These are phyloP conservation scores for Drechslera avenae DNA, from an alignment of 2,329 filamentous ascomycete species.

Conservation along the genomic window DNA sequence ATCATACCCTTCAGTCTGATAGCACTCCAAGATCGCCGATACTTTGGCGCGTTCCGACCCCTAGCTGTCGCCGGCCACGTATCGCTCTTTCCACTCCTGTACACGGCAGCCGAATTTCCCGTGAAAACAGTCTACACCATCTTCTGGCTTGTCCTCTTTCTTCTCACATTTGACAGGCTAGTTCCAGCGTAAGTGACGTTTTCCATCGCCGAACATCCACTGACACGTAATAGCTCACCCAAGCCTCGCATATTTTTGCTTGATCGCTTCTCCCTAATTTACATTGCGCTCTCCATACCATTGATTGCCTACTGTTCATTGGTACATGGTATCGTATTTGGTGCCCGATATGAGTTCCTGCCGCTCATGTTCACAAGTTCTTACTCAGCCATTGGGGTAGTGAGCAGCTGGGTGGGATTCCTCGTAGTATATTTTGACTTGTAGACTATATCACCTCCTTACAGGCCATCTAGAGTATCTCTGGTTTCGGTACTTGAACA, in stretches of 20 bases:
- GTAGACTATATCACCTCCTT: conserved; percentile 14
- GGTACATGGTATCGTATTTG: conserved; percentile 82
- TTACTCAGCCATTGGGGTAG: conserved; percentile 91
- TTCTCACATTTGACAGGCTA: conserved; percentile 83
- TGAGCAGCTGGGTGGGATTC: conserved; percentile 94
- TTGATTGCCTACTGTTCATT: conserved; percentile 88
- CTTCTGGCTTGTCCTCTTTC: conserved; percentile 85
- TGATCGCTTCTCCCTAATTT: conserved; percentile 87
- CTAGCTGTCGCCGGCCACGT: conserved; percentile 93
- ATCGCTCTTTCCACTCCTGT: conserved; percentile 90
- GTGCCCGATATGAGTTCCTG: conserved; percentile 81
- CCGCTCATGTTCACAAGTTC: conserved; percentile 97
- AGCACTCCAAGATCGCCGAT: conserved; percentile 84
- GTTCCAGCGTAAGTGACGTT: conserved; percentile 69
- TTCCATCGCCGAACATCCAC: background rate
- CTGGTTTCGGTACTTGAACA: too few species aligned
- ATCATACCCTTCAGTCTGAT: conserved; percentile 95
- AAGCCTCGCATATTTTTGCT: conserved; percentile 85
- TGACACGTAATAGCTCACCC: conserved; percentile 59
- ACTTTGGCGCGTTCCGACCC: conserved; percentile 89
- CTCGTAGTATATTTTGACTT: conserved; percentile 81
- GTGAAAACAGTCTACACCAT: conserved; percentile 93
- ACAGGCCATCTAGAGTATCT: background rate
- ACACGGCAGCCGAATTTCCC: conserved; percentile 89
- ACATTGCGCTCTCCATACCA: conserved; percentile 87